Evolutionary conservation across 495 filamentous ascomycete species (phyloP).

Genomic region (Annulohypoxylon bovei): DNA sequence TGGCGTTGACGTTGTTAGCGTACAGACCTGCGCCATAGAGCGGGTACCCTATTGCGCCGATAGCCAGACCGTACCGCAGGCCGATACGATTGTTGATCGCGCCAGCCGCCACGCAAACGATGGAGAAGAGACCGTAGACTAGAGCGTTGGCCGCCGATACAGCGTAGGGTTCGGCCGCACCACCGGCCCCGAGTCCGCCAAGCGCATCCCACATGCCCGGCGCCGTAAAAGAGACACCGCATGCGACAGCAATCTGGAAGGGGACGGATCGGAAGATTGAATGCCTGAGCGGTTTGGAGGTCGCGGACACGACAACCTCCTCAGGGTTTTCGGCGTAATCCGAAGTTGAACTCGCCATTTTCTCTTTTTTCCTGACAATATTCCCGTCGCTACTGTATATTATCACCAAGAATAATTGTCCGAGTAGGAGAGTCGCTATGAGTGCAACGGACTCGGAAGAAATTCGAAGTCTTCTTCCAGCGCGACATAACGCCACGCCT

Average conservation of each 20-base stretch:
- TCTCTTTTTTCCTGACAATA: slow-evolving; percentile 5
- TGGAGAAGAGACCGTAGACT: slow-evolving; percentile 46
- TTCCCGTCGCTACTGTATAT: not conserved
- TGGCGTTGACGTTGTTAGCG: slow-evolving; percentile 39
- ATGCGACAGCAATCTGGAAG: slow-evolving; percentile 47
- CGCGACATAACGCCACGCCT: not conserved
- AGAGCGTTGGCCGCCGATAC: slow-evolving; percentile 48
- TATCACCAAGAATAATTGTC: not conserved
- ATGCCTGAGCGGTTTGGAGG: slow-evolving; percentile 25
- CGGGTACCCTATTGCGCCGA: slow-evolving; percentile 40
- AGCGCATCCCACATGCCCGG: slow-evolving; percentile 50
- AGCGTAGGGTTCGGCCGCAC: slow-evolving; percentile 46
- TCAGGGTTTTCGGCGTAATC: slow-evolving; percentile 11
- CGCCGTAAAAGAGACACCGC: slow-evolving; percentile 45
- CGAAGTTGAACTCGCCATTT: slow-evolving; percentile 22
- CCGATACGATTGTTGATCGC: slow-evolving; percentile 51
- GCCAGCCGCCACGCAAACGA: slow-evolving; percentile 47
- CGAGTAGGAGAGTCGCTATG: not conserved
- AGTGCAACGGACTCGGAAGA: not conserved
- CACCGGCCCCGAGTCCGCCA: slow-evolving; percentile 42
- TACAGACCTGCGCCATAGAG: slow-evolving; percentile 41
- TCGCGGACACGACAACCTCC: not conserved
- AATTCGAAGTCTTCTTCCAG: not conserved
- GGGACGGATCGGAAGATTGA: slow-evolving; percentile 44
- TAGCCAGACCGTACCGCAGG: slow-evolving; percentile 43